Evolutionary conservation across 1,284 basidiomycete species (phyloP).

Genomic region (Leccinum colubrinum): DNA sequence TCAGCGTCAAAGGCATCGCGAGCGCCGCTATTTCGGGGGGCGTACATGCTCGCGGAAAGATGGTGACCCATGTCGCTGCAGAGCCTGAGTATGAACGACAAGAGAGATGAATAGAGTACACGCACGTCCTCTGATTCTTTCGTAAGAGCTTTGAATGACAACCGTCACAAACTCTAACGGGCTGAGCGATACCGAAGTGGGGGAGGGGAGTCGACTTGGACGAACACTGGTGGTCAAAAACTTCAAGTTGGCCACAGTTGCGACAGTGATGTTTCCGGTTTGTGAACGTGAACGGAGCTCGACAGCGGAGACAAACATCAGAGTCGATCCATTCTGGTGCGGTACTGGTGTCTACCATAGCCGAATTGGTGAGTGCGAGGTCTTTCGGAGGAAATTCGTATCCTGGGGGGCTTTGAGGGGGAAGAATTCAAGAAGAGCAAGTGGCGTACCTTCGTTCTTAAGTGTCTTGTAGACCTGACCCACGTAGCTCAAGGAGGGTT

Average conservation of each 20-base stretch:
- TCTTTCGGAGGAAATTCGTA: conserved; percentile 85
- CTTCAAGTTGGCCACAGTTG: conserved; percentile 96
- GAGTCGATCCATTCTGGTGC: conserved; percentile 98
- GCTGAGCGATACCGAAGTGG: conserved; percentile 91
- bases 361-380: conserved; percentile 62
- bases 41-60: conserved; percentile 48
- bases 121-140: conserved; percentile 52
- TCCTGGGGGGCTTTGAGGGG: conserved; percentile 39
- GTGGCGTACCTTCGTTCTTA: conserved; percentile 63
- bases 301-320: conserved; percentile 91
- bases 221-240: conserved; percentile 95
- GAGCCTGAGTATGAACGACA: conserved; percentile 4
- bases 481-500: conserved; percentile 72
- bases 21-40: conserved; percentile 49
- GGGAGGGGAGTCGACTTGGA: conserved; percentile 85
- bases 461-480: conserved; percentile 81
- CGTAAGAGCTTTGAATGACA: conserved; percentile 78
- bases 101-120: background rate
- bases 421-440: background rate
- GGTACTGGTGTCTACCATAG: conserved; percentile 85
- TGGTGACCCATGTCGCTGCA: conserved; percentile 46
- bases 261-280: conserved; percentile 99
- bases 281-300: conserved; percentile 90
- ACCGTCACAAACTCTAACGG: conserved; percentile 93
- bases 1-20: conserved; percentile 84